These are phyloP conservation scores for Stylosanthes scabra DNA, from an alignment of 331 rosid genomes.

Conservation along the genomic window DNA sequence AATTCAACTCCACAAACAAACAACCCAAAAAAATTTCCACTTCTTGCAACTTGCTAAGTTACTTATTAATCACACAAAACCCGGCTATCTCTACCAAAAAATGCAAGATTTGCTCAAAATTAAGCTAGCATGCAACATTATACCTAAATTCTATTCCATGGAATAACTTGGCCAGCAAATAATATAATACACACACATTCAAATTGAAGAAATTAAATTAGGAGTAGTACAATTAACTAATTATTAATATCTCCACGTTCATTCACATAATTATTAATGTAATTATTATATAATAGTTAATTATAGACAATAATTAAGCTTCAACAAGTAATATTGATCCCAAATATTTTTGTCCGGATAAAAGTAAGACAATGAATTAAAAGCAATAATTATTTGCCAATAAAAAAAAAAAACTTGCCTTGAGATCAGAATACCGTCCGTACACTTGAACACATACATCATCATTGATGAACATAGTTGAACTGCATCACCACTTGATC, in stretches of 20 bases:
- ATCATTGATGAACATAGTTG: slow-evolving; percentile 34
- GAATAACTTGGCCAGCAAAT: not conserved
- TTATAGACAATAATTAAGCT: slow-evolving; percentile 18
- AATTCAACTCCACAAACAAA: slow-evolving; percentile 11
- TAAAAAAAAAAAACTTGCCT: not conserved
- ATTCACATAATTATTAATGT: not conserved
- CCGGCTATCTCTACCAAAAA: not conserved
- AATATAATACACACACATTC: not conserved
- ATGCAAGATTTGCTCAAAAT: not conserved
- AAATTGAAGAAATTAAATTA: slow-evolving; percentile 16
- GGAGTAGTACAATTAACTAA: slow-evolving; percentile 20
- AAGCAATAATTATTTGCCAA: not conserved
- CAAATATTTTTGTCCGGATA: not conserved
- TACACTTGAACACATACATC: not conserved
- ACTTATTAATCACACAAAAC: not conserved
- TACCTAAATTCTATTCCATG: not conserved
- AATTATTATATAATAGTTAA: not conserved
- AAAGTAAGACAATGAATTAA: slow-evolving; percentile 21
- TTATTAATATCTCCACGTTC: not conserved
- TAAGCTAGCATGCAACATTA: slow-evolving; percentile 1
- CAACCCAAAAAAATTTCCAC: not conserved
- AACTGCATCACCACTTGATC: slow-evolving; percentile 39
- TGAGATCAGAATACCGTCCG: not conserved
- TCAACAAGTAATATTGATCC: not conserved
- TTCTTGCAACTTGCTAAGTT: not conserved